A percentile compares a stretch with the other conserved stretches of the same genome.
Evolutionary conservation across 2,329 filamentous ascomycete genomes (phyloP).

Genomic region (Fusarium brevicatenulatum): DNA sequence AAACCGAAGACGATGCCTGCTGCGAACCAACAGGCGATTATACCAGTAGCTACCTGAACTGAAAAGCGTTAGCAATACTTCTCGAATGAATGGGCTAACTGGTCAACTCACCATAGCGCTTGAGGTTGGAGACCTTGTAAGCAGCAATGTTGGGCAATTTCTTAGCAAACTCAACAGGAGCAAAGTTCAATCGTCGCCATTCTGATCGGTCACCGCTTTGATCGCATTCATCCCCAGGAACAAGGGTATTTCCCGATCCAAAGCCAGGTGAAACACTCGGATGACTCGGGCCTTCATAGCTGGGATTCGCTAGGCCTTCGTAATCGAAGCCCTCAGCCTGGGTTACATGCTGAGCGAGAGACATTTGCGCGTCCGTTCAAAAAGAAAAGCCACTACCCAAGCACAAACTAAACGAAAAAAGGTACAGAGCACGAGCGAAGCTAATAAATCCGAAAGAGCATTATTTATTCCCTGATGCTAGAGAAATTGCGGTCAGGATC

Average conservation of each 20-base stretch:
- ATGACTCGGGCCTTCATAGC: slow-evolving; percentile 17
- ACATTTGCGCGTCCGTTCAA: slow-evolving; percentile 46
- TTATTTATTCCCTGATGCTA: neutral
- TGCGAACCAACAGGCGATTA: slow-evolving; percentile 78
- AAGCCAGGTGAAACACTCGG: neutral
- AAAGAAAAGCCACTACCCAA: neutral
- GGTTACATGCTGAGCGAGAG: slow-evolving; percentile 56
- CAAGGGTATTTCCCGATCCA: neutral
- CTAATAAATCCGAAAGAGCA: neutral
- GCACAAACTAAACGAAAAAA: neutral
- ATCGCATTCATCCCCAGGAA: slow-evolving; percentile 2
- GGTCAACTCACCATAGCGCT: slow-evolving; percentile 17
- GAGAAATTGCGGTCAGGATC: slow-evolving; percentile 1
- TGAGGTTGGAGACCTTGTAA: slow-evolving; percentile 46
- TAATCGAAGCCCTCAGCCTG: slow-evolving; percentile 55
- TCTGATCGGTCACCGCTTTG: slow-evolving; percentile 20
- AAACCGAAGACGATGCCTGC: slow-evolving; percentile 86
- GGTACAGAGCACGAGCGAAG: neutral
- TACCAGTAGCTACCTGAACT: slow-evolving; percentile 77
- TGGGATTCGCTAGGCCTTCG: slow-evolving; percentile 42
- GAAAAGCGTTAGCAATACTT: neutral
- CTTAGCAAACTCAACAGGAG: slow-evolving; percentile 39
- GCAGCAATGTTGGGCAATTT: slow-evolving; percentile 45
- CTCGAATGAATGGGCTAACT: too few species aligned
- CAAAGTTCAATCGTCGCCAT: slow-evolving; percentile 46